These are phyloP conservation scores for Bertia moriformis DNA, from an alignment of 2,329 filamentous ascomycete genomes.

Conservation along the genomic window DNA sequence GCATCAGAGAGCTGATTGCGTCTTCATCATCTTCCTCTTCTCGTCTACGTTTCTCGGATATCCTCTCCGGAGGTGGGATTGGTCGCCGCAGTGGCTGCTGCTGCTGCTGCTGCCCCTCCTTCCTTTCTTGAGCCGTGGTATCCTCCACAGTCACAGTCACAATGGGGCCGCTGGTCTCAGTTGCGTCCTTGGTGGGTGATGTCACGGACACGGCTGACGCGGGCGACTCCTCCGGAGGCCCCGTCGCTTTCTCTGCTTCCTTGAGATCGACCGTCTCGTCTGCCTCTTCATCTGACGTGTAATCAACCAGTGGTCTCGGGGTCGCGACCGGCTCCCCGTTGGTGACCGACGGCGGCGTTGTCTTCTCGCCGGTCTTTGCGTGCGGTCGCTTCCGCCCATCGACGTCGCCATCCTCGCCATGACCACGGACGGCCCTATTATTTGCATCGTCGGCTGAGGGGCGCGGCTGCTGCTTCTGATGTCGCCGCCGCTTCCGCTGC, in stretches of 20 bases:
- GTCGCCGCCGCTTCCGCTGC: conserved; percentile 20
- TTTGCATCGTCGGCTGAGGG: conserved; percentile 79
- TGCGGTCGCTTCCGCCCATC: too few species aligned
- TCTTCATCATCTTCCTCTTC: conserved; percentile 94
- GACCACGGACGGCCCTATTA: too few species aligned
- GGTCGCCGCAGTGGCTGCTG: too few species aligned
- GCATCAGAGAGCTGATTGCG: conserved; percentile 69
- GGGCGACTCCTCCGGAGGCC: conserved; percentile 12
- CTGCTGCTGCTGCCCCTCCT: too few species aligned
- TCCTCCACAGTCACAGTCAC: too few species aligned
- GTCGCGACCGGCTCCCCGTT: conserved; percentile 54
- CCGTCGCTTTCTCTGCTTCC: conserved; percentile 12
- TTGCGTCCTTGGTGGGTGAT: conserved; percentile 15
- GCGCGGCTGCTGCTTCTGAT: conserved; percentile 39
- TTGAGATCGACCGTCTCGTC: conserved; percentile 44
- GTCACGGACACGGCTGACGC: conserved; percentile 17
- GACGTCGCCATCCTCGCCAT: too few species aligned
- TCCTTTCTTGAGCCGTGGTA: too few species aligned
- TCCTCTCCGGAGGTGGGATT: conserved; percentile 64
- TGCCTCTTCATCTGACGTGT: conserved; percentile 80
- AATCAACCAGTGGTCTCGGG: conserved; percentile 71
- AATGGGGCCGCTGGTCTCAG: too few species aligned
- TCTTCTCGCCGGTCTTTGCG: conserved; percentile 17
- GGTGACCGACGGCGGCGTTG: conserved; percentile 20
- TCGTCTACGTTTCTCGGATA: conserved; percentile 77